Percentiles rank a stretch among this genome's conserved stretches.
Conservation (phyloP, 2,329 filamentous ascomycete species). For the Ophiostoma sp. region DNA sequence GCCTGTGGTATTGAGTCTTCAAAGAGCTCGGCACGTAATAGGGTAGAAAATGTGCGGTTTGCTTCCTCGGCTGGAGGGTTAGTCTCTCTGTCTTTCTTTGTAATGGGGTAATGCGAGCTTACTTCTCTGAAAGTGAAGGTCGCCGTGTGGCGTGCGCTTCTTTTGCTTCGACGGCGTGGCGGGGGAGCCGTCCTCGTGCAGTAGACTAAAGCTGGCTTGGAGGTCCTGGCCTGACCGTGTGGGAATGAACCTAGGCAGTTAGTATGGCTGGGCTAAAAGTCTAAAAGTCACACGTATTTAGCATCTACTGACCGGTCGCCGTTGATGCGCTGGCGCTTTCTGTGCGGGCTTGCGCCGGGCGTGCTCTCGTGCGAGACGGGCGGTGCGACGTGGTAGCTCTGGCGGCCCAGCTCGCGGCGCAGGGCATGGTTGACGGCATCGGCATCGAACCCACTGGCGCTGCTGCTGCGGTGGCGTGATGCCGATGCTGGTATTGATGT, state of each 20-base stretch:
- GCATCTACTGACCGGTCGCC: slow-evolving; percentile 51
- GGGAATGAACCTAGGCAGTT: slow-evolving; percentile 73
- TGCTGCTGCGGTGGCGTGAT: slow-evolving; percentile 33
- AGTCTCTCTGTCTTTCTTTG: not conserved
- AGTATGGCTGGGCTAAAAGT: slow-evolving; percentile 3
- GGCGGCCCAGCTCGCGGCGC: slow-evolving; percentile 45
- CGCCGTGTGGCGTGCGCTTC: slow-evolving; percentile 79
- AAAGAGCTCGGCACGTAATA: slow-evolving; percentile 88
- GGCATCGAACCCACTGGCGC: slow-evolving; percentile 41
- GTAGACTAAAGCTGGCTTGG: slow-evolving; percentile 82
- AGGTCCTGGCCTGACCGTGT: slow-evolving; percentile 89
- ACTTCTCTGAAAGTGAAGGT: slow-evolving; percentile 93
- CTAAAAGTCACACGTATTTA: too few species aligned
- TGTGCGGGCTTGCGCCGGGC: slow-evolving; percentile 50
- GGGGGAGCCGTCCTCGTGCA: slow-evolving; percentile 89
- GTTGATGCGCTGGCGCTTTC: slow-evolving; percentile 57
- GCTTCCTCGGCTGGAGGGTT: slow-evolving; percentile 70
- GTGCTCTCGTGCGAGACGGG: slow-evolving; percentile 46
- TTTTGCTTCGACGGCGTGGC: slow-evolving; percentile 82
- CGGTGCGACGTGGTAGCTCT: slow-evolving; percentile 21
- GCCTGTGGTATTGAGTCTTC: slow-evolving; percentile 82
- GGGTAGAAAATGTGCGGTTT: slow-evolving; percentile 82
- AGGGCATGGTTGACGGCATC: slow-evolving; percentile 49
- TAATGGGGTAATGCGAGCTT: slow-evolving; percentile 35
- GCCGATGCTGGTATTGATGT: slow-evolving; percentile 28